Conservation (phyloP, 768 basidiomycete species). For the Dendrothele bispora region DNA sequence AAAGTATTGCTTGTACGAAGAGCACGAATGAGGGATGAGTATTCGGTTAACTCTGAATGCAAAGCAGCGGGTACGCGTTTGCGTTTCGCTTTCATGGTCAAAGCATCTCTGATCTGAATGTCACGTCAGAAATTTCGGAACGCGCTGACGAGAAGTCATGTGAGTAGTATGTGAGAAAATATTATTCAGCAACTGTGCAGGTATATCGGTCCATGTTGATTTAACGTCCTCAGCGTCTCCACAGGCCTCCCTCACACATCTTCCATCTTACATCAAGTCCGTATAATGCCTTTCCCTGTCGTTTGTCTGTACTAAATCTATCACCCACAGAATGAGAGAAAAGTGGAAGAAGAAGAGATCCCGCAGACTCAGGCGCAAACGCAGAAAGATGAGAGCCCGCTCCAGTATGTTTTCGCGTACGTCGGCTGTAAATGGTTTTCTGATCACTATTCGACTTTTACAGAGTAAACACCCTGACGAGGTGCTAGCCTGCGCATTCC, state of each 20-base stretch:
- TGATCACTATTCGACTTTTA: not conserved
- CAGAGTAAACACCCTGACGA: slow-evolving; percentile 36
- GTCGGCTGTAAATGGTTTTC: not conserved
- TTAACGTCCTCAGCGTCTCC: no score
- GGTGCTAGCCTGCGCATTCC: not conserved
- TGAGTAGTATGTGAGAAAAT: no score
- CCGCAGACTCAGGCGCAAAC: slow-evolving; percentile 89
- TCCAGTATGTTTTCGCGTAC: slow-evolving; percentile 68
- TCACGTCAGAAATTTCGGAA: no score
- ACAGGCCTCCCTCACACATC: no score
- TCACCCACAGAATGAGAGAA: slow-evolving; percentile 74
- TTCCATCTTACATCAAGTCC: no score
- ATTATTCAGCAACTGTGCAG: no score
- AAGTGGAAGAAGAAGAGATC: slow-evolving; percentile 98
- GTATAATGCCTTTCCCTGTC: no score
- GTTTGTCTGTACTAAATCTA: no score
- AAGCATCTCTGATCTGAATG: no score
- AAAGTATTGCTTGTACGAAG: slow-evolving; percentile 57
- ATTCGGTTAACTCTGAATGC: slow-evolving; percentile 67
- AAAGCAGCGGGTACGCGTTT: slow-evolving; percentile 49
- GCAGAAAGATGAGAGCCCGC: slow-evolving; percentile 95
- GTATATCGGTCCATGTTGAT: no score
- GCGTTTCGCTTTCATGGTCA: slow-evolving; percentile 28
- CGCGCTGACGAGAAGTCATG: no score
- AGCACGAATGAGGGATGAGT: slow-evolving; percentile 63